These are phyloP conservation scores for Anacardium occidentale DNA, from an alignment of 345 rosid genomes.

Conservation along the genomic window DNA sequence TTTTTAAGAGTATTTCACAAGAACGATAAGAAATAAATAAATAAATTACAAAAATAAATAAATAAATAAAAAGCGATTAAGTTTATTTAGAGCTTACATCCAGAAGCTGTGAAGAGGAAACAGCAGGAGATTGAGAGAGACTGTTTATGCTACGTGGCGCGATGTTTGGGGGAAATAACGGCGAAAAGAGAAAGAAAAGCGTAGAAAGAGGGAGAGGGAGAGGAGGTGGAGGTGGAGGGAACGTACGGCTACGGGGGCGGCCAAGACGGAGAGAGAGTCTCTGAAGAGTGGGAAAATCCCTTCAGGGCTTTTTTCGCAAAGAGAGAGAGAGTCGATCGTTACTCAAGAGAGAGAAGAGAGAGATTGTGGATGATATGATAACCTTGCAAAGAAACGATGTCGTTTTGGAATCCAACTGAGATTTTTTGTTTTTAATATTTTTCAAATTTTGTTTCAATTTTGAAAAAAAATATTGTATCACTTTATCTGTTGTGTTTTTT, in stretches of 20 bases:
- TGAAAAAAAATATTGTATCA: too few species aligned
- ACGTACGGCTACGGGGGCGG: slow-evolving; percentile 5
- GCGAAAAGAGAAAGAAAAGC: not conserved
- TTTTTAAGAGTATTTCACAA: not conserved
- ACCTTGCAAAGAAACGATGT: not conserved
- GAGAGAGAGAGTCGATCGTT: slow-evolving; percentile 1
- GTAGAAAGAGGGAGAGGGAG: not conserved
- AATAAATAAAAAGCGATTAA: not conserved
- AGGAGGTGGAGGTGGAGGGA: not conserved
- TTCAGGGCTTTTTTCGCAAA: not conserved
- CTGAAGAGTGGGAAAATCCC: not conserved
- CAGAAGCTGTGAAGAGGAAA: not conserved
- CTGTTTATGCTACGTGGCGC: not conserved
- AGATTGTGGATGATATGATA: not conserved
- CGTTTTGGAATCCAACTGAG: not conserved
- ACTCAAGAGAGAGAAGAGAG: not conserved
- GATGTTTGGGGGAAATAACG: not conserved
- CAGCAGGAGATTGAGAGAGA: not conserved
- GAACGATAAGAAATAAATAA: not conserved
- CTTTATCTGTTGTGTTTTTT: too few species aligned
- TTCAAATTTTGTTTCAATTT: too few species aligned
- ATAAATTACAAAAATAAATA: not conserved
- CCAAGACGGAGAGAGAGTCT: not conserved
- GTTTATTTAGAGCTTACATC: slow-evolving; percentile 8
- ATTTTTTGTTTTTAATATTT: too few species aligned